Conservation (phyloP, 140 eudicot genomes). For the Bidens hawaiensis region DNA sequence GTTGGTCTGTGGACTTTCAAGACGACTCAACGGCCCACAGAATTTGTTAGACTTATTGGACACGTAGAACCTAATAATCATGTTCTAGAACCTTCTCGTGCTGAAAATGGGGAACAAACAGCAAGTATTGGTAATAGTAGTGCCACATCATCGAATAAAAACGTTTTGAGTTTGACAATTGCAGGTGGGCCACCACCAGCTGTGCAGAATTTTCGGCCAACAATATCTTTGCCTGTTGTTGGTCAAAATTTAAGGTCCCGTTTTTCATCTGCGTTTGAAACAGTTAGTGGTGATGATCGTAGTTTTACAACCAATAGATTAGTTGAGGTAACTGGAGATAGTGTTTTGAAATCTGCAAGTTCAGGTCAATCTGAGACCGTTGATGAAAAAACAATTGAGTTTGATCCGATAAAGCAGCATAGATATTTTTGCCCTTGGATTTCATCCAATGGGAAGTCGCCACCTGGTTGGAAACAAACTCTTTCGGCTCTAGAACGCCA, state of each 20-base stretch:
- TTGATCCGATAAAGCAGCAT: constrained; percentile 90
- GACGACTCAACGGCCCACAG: constrained; percentile 66
- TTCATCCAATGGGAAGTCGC: constrained; percentile 41
- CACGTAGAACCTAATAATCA: constrained; percentile 38
- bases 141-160: constrained; percentile 27
- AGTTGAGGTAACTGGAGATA: constrained; percentile 20
- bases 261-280: constrained; percentile 38
- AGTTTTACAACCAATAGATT: constrained; percentile 15
- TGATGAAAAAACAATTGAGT: constrained; percentile 42
- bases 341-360: constrained; percentile 23
- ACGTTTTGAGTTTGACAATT: constrained; percentile 50
- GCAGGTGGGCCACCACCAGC: constrained; percentile 99
- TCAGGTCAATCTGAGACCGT: constrained; percentile 20
- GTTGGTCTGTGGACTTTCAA: constrained; percentile 88
- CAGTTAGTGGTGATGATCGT: constrained; percentile 18
- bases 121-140: constrained; percentile 17
- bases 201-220: constrained; percentile 75
- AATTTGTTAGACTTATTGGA: constrained; percentile 76
- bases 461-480: constrained; percentile 90
- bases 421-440: constrained; percentile 97
- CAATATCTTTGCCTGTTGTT: constrained; percentile 75
- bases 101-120: constrained; percentile 24
- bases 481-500: constrained; percentile 64
- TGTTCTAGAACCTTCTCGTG: constrained; percentile 17
- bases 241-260: constrained; percentile 75